These are phyloP conservation scores for Carex cristatella DNA, from an alignment of 176 grass and related monocot genomes.

Conservation along the genomic window DNA sequence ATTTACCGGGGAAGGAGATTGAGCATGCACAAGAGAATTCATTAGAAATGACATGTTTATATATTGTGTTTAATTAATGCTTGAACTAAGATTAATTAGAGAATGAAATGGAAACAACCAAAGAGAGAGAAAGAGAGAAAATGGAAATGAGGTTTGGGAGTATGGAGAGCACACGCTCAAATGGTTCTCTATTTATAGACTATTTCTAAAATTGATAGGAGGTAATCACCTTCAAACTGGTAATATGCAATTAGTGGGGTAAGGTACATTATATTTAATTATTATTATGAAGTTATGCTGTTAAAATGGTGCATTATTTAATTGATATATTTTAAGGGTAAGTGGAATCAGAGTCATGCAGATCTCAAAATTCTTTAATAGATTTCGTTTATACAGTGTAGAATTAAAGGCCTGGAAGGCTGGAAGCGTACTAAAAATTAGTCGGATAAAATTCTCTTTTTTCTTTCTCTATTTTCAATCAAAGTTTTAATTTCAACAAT, in stretches of 20 bases:
- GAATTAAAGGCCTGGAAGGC: neutral
- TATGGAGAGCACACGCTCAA: constrained; percentile 56
- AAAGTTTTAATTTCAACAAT: neutral
- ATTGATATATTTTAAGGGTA: neutral
- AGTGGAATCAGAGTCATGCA: neutral
- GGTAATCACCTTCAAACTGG: neutral
- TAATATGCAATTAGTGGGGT: neutral
- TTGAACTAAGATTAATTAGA: neutral
- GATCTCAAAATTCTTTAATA: neutral
- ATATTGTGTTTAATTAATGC: neutral
- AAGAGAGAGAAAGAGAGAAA: neutral
- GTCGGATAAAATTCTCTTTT: neutral
- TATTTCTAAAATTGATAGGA: neutral
- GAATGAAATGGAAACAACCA: neutral
- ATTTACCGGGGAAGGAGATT: neutral
- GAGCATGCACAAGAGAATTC: constrained; percentile 36
- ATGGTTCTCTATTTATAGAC: constrained; percentile 33
- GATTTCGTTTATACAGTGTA: neutral
- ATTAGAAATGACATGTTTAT: constrained; percentile 38
- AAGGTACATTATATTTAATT: neutral
- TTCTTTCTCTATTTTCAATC: too few species aligned
- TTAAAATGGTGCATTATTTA: neutral
- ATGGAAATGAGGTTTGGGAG: neutral
- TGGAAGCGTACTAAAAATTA: neutral
- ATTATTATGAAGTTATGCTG: neutral